These are phyloP conservation scores for Schizonepeta tenuifolia DNA, from an alignment of 257 asterid genomes.

Conservation along the genomic window DNA sequence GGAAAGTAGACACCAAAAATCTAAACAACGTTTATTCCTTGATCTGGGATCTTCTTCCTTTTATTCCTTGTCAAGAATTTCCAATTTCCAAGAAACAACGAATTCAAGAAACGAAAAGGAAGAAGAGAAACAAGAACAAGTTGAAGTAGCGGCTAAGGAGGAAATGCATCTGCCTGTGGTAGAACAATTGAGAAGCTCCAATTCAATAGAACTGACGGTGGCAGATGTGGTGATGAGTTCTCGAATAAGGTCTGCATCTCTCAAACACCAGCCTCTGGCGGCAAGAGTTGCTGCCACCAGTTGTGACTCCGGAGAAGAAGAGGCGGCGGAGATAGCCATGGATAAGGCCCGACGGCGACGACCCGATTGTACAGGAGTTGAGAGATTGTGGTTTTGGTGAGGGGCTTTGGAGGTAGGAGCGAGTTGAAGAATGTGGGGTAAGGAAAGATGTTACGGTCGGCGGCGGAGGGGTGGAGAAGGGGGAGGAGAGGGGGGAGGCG, in stretches of 20 bases:
- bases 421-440: slow-evolving; percentile 57
- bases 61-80: slow-evolving; percentile 24
- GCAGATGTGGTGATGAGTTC: slow-evolving; percentile 40
- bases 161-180: no score
- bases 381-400: slow-evolving; percentile 64
- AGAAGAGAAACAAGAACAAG: slow-evolving; percentile 34
- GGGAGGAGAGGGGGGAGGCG: slow-evolving; percentile 64
- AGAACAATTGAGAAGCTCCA: slow-evolving; percentile 67
- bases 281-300: slow-evolving; percentile 53
- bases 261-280: slow-evolving; percentile 76
- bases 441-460: slow-evolving; percentile 38
- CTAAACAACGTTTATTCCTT: no score
- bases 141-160: slow-evolving; percentile 45
- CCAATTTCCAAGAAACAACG: slow-evolving; percentile 33
- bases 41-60: slow-evolving; percentile 54
- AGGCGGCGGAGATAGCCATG: slow-evolving; percentile 57
- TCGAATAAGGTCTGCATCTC: slow-evolving; percentile 48
- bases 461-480: slow-evolving; percentile 57
- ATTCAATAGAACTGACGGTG: slow-evolving; percentile 65
- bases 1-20: no score
- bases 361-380: slow-evolving; percentile 56
- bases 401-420: slow-evolving; percentile 58
- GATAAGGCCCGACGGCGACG: not conserved
- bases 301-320: no score
- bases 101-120: slow-evolving; percentile 34